A percentile compares a stretch with the other conserved stretches of the same genome.
Conservation (phyloP, 2,329 filamentous ascomycete species). For the Colletotrichum tofieldiae region DNA sequence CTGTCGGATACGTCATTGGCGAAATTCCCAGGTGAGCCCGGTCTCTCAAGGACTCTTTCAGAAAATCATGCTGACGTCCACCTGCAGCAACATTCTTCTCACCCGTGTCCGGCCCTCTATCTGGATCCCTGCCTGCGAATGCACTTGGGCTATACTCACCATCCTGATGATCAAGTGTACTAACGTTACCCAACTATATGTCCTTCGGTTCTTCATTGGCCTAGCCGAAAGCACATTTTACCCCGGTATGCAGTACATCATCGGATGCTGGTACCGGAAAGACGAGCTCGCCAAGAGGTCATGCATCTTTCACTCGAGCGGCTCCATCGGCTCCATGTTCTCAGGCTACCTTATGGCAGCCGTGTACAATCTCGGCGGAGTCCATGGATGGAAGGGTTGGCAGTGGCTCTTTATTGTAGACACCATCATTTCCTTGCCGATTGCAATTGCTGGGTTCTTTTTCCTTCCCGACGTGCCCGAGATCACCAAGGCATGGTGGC, state of each 20-base stretch:
- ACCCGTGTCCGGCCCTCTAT: conserved; percentile 51
- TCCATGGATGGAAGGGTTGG: conserved; percentile 52
- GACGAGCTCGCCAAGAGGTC: conserved; percentile 50
- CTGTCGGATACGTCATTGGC: conserved; percentile 48
- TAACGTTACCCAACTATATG: conserved; percentile 52
- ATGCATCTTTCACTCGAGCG: conserved; percentile 49
- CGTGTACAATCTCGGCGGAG: conserved; percentile 54
- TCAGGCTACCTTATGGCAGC: conserved; percentile 55
- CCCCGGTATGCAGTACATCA: conserved; percentile 47
- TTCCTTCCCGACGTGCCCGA: conserved; percentile 46
- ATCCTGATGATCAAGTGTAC: conserved; percentile 53
- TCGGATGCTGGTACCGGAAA: conserved; percentile 52
- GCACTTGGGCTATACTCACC: conserved; percentile 52
- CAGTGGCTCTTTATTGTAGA: conserved; percentile 60
- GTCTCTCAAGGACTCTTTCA: neutral
- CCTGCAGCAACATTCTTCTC: conserved; percentile 51
- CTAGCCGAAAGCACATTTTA: conserved; percentile 49
- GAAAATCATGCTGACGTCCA: conserved; percentile 31
- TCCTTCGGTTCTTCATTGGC: conserved; percentile 51
- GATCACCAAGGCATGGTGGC: conserved; percentile 43
- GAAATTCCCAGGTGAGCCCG: conserved; percentile 46
- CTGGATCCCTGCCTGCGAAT: conserved; percentile 51
- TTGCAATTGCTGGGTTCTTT: conserved; percentile 46
- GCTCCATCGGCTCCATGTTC: conserved; percentile 48
- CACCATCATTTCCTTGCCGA: conserved; percentile 48